Evolutionary conservation across 2,329 filamentous ascomycete genomes (phyloP).

Genomic region (Aspergillus sp.): DNA sequence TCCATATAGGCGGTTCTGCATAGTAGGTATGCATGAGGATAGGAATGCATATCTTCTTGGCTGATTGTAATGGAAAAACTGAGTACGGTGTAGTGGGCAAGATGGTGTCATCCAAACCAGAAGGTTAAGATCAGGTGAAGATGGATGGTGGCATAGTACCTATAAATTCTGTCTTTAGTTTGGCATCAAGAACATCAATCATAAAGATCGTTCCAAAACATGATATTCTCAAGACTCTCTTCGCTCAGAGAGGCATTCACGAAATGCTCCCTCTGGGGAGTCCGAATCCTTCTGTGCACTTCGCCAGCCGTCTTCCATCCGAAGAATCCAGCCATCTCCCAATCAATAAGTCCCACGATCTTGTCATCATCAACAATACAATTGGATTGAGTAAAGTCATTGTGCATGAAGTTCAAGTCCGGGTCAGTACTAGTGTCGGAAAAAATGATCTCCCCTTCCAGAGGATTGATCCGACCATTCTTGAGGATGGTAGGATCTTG

Average conservation of each 20-base stretch:
- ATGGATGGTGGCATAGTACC: no score
- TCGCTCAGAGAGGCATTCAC: constrained; percentile 17
- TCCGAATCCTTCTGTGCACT: constrained; percentile 21
- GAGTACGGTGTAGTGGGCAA: no score
- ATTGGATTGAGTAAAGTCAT: constrained; percentile 40
- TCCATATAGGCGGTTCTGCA: no score
- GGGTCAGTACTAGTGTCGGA: constrained; percentile 21
- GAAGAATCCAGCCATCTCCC: constrained; percentile 44
- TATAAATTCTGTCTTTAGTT: no score
- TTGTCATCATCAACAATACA: constrained; percentile 39
- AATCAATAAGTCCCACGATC: constrained; percentile 42
- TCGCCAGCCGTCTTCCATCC: constrained; percentile 26
- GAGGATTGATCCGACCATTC: constrained; percentile 27
- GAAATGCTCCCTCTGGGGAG: constrained; percentile 22
- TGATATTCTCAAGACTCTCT: constrained; percentile 14
- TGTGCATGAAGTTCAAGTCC: constrained; percentile 40
- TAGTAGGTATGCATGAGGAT: no score
- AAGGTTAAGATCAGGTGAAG: no score
- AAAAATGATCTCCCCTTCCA: constrained; percentile 37
- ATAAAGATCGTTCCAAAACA: constrained; percentile 21
- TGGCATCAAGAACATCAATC: not conserved
- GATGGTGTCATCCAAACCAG: no score
- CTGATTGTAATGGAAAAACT: no score
- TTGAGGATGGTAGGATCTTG: constrained; percentile 25
- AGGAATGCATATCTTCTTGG: no score